phyloP scores from a whole-genome alignment of 352 stramenopile genomes.

The Globisporangium splendens region DNA sequence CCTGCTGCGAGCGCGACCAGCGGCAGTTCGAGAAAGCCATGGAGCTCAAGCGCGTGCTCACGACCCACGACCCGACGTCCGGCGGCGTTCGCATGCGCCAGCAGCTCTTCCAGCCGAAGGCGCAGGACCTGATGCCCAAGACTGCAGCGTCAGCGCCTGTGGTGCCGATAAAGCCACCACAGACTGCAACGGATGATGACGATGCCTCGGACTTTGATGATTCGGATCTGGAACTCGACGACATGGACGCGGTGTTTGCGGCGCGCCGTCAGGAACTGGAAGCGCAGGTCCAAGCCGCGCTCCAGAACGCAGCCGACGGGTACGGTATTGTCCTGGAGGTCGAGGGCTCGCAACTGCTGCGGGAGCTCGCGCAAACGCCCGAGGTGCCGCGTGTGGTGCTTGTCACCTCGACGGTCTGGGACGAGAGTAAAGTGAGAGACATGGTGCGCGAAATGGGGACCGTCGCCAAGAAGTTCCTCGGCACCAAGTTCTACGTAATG shows the following conservation, averaged over 20 bases:
- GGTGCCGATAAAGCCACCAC: not conserved
- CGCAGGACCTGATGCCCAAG: conserved; percentile 1
- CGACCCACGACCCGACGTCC: conserved; percentile 49
- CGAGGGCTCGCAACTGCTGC: conserved; percentile 23
- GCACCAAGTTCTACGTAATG: conserved; percentile 58
- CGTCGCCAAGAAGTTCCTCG: conserved; percentile 41
- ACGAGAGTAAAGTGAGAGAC: conserved; percentile 10
- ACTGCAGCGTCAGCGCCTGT: not conserved
- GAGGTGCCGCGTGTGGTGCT: conserved; percentile 43
- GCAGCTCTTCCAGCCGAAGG: conserved; percentile 46
- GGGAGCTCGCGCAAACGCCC: conserved; percentile 30
- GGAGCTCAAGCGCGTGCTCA: conserved; percentile 59
- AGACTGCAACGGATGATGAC: conserved; percentile 10
- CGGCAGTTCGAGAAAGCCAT: conserved; percentile 58
- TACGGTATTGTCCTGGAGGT: conserved; percentile 48
- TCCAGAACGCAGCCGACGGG: conserved; percentile 42
- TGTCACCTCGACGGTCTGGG: conserved; percentile 15
- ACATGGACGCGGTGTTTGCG: conserved; percentile 27
- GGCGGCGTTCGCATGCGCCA: conserved; percentile 52
- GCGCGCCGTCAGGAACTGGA: conserved; percentile 41
- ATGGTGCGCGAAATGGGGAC: conserved; percentile 40
- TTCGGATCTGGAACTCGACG: conserved; percentile 18
- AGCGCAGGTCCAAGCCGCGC: conserved; percentile 36
- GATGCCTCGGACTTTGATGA: conserved; percentile 15
- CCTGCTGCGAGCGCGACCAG: conserved; percentile 61